Conservation (phyloP, 257 asterid genomes). For the Lycium barbarum region DNA sequence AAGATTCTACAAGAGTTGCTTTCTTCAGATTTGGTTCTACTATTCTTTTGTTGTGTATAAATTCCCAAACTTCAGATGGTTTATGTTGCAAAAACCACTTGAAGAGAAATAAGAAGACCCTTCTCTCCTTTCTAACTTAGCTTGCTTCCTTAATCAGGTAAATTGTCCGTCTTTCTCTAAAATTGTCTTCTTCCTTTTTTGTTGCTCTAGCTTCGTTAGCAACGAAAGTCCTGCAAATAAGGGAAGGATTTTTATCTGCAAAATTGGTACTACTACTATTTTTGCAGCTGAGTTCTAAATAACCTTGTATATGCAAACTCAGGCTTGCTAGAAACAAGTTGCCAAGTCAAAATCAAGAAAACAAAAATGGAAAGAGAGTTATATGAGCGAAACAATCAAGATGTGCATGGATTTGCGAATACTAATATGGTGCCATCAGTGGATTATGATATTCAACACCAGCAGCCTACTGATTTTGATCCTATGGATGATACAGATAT, state of each 20-base stretch:
- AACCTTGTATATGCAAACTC: background rate
- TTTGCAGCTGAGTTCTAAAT: too few species aligned
- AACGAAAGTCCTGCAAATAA: too few species aligned
- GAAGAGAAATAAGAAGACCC: slow-evolving; percentile 15
- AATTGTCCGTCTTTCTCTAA: too few species aligned
- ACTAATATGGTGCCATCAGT: slow-evolving; percentile 12
- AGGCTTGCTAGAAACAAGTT: background rate
- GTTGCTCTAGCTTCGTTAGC: too few species aligned
- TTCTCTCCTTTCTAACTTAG: too few species aligned
- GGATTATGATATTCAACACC: background rate
- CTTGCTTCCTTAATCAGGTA: too few species aligned
- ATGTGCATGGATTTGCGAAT: slow-evolving; percentile 23
- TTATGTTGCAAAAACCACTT: slow-evolving; percentile 61
- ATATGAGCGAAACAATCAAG: slow-evolving; percentile 34
- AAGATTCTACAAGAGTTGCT: slow-evolving; percentile 42
- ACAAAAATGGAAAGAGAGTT: background rate
- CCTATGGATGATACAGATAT: slow-evolving; percentile 50
- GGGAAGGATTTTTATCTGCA: too few species aligned
- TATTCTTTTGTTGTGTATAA: background rate
- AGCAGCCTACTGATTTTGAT: slow-evolving; percentile 33
- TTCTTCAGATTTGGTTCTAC: slow-evolving; percentile 34
- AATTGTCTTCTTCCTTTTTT: too few species aligned
- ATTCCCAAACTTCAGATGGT: slow-evolving; percentile 47
- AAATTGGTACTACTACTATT: too few species aligned
- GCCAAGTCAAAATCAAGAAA: background rate